Evolutionary conservation across 768 basidiomycete genomes (phyloP).

Genomic region (Boletus subparvulus): DNA sequence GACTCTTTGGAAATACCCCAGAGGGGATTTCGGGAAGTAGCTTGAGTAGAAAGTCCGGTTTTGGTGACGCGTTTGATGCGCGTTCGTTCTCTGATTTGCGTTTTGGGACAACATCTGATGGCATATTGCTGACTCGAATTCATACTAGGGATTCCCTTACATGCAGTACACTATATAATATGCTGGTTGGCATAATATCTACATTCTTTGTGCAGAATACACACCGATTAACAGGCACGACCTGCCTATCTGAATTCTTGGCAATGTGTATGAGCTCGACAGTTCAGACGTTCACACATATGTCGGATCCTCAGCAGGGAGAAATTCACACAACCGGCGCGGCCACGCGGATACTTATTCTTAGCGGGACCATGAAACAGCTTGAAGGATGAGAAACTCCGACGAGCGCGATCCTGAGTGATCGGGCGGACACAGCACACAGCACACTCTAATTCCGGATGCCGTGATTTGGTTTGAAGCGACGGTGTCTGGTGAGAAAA

Average conservation of each 20-base stretch:
- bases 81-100: constrained; percentile 22
- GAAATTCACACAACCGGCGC: background rate
- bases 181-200: too few relatives aligned
- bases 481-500: too few relatives aligned
- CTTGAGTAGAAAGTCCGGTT: constrained; percentile 24
- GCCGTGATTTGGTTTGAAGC: too few relatives aligned
- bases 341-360: too few relatives aligned
- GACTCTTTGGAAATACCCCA: constrained; percentile 54
- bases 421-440: background rate
- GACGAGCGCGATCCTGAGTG: background rate
- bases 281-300: background rate
- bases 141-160: background rate
- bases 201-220: background rate
- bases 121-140: constrained; percentile 6
- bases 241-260: background rate
- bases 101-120: background rate
- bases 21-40: constrained; percentile 22
- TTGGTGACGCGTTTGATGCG: constrained; percentile 10
- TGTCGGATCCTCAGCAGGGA: background rate
- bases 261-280: background rate
- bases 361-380: too few relatives aligned
- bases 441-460: too few relatives aligned
- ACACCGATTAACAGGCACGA: background rate
- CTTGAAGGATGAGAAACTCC: too few relatives aligned
- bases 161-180: too few relatives aligned